Conservation (phyloP, 352 stramenopile species). For the Globisporangium apiculatum region DNA sequence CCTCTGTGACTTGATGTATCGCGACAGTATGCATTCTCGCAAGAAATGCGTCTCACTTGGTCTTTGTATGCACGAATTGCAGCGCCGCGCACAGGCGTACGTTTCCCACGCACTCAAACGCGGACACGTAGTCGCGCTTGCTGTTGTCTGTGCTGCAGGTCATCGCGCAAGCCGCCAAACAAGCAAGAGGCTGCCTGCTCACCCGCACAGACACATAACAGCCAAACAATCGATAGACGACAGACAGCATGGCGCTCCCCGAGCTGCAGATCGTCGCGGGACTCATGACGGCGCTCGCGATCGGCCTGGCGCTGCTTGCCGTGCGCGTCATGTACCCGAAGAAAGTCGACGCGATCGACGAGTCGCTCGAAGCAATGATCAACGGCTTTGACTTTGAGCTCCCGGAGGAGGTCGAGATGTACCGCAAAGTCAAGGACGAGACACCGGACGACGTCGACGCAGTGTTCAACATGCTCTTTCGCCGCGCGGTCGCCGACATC, state of each 20-base stretch:
- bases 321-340: conserved; percentile 64
- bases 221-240: background rate
- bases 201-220: background rate
- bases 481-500: conserved; percentile 75
- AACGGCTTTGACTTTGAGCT: conserved; percentile 86
- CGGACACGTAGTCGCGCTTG: conserved; percentile 6
- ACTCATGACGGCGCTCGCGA: conserved; percentile 46
- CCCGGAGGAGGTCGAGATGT: conserved; percentile 73
- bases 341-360: conserved; percentile 62
- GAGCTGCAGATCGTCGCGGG: conserved; percentile 73
- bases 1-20: too few species aligned
- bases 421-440: conserved; percentile 63
- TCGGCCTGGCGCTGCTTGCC: conserved; percentile 53
- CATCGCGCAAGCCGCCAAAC: conserved; percentile 4
- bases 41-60: background rate
- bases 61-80: background rate
- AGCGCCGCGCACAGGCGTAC: background rate
- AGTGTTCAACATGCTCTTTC: conserved; percentile 79
- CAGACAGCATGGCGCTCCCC: conserved; percentile 28
- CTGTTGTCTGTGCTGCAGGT: background rate
- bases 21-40: too few species aligned
- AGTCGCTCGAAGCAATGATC: conserved; percentile 83
- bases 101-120: conserved; percentile 2
- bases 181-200: too few species aligned
- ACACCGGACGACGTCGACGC: conserved; percentile 55